Base-by-base conservation (phyloP, 2,329 filamentous ascomycete species). In the Pseudogymnoascus sp. region DNA sequence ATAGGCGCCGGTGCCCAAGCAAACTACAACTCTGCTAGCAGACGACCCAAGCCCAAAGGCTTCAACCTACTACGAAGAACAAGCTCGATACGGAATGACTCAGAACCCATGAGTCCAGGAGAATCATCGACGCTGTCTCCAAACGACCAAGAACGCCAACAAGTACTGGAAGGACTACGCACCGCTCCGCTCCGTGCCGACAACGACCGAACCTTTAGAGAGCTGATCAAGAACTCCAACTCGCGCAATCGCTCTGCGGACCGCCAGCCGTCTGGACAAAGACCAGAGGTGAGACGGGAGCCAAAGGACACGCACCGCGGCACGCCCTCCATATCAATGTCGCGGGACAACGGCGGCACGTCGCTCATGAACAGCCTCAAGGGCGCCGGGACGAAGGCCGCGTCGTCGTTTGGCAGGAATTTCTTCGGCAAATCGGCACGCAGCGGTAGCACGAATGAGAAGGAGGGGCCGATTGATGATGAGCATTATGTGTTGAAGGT, bases 401-500 rank as follows among this genome's bases (percentile, higher is more conserved):
- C 90, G 21, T 90, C 91, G 66, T 91, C 91, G 70, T 84, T 93
- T 66, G 88, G 90, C 67, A 93, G 92, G 72, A 88, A 89, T 8
- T 81, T 95, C 61, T 92, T 96, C 71, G 89, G 89, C 65, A 94
- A 94, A 75, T 81, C 87, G 67, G 82, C 82, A 18, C 83, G 90
- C 63, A 89, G 86, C 70, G 82, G 82, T 53, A 90, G 89, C 72
- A 89, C 85, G 68, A 84, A 86, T 38, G 89, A 86, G 72, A 88
- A 77, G 66, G 86, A 89, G 65, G 77, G 80, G 3, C 75, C 83
- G 1, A 77, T 91, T 11, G 91, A 91, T 68, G 88, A 92, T 70
- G 91, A 94, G 71, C 88, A 91, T 70, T 96, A 97, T 70, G 82
- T 89, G 62, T 82, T 92, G 70, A 91, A 89, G 69, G 86, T 96